A percentile compares a stretch with the other conserved stretches of the same genome.
phyloP scores from a whole-genome alignment of 1,284 basidiomycete genomes.

The Moesziomyces sp. region DNA sequence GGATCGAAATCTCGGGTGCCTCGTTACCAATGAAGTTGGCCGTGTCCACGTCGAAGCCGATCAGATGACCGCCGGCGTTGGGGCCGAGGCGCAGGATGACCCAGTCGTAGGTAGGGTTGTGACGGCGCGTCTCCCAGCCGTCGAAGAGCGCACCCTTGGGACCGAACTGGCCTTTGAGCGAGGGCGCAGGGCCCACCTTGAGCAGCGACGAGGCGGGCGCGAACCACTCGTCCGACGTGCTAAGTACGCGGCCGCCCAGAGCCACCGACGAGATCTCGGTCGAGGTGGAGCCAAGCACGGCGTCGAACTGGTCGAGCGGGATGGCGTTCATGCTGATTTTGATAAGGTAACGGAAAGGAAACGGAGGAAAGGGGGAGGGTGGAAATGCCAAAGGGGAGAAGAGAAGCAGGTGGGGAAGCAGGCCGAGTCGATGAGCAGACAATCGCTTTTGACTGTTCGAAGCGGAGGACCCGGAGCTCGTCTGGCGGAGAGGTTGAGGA shows the following conservation, averaged over 20 bases:
- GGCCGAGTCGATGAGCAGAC: neutral
- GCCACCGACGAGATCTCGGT: conserved; percentile 86
- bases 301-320: conserved; percentile 41
- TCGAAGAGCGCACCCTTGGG: conserved; percentile 93
- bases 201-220: conserved; percentile 86
- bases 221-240: conserved; percentile 95
- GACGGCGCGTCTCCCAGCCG: conserved; percentile 92
- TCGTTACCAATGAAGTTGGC: conserved; percentile 97
- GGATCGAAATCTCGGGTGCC: conserved; percentile 62
- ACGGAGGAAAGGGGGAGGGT: neutral
- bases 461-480: neutral
- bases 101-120: conserved; percentile 92
- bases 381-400: neutral
- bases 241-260: conserved; percentile 80
- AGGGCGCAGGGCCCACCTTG: conserved; percentile 69
- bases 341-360: neutral
- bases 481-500: too few relatives aligned
- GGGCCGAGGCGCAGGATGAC: conserved; percentile 88
- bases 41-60: conserved; percentile 95
- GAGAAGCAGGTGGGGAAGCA: neutral
- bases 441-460: neutral
- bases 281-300: conserved; percentile 50
- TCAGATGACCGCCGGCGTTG: conserved; percentile 74
- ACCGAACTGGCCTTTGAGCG: conserved; percentile 90
- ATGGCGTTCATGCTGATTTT: conserved; percentile 30